Evolutionary conservation across 169 alveolate genomes (phyloP), one percentile per base, ranked within the genome.

Genomic region (Plasmodium knowlesi): DNA sequence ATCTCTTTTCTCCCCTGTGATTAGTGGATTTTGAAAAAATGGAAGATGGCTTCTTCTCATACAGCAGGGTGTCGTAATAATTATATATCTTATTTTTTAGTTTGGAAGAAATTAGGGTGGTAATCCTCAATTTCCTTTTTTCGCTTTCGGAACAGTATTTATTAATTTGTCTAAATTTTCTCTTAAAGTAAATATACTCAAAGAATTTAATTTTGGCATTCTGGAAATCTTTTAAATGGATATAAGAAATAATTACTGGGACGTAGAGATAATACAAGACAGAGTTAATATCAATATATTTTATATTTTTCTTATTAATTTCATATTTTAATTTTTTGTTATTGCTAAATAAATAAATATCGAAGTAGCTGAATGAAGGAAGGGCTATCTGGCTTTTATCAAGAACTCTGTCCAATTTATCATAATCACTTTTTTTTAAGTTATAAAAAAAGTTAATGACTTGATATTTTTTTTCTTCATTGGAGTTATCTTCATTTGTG

Each of bases 341-440:
- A 61, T 89, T 89, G 72, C 94, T 89, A 79, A 89, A 89, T 79
- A 89, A 57, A 25, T 89, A 89, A 79, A 89, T 89, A 78, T 89
- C 94, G 34, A 89, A 89, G 50, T 89, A 89, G 57, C 94, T 89
- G 46, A 89, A 89, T 4, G 85, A 10, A 1, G 94, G 94, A 50
- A 89, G 82, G 34, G 88, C 50, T 57, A 89, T 78, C 8, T 5
- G 46, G 39, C 94, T 89, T 12, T 79, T 79, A 3, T 19, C 22
- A 57, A 89, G 61, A 43, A 89, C 82, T 25, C 79, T 28, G 86
- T 89, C 94, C 71, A 89, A 79, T 89, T 89, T 89, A 39, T 89
- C 89, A 46, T 61, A 79, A 89, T 89, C 94, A 10, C 41, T 67
- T 57, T 57, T 61, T 89, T 89, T 89, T 61, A 89, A 30, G 32